Evolutionary conservation across 75 land plant species (phyloP).

Genomic region (Adiantum capillusveneris): DNA sequence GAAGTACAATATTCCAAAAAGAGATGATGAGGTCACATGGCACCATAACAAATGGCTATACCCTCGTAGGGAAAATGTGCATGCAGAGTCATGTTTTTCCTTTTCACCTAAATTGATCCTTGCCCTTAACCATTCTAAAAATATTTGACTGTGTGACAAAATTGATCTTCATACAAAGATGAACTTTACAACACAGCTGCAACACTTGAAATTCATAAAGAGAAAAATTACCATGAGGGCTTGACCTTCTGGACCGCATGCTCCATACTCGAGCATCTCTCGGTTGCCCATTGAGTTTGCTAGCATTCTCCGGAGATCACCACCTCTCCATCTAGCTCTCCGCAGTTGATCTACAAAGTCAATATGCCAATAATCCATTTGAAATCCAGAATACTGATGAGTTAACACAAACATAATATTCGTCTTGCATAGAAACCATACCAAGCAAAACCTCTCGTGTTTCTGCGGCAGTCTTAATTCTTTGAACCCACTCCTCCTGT

Average conservation of each 20-base stretch:
- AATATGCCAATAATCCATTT: too few species aligned
- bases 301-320: not conserved
- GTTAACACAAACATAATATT: not conserved
- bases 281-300: not conserved
- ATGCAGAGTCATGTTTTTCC: too few species aligned
- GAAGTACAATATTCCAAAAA: too few species aligned
- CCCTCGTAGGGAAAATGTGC: too few species aligned
- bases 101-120: too few species aligned
- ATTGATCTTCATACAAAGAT: too few species aligned
- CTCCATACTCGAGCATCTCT: slow-evolving; percentile 3
- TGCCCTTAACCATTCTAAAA: too few species aligned
- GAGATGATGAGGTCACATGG: too few species aligned
- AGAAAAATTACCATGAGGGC: slow-evolving; percentile 2
- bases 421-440: not conserved
- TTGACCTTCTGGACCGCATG: not conserved
- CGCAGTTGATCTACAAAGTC: slow-evolving; percentile 2
- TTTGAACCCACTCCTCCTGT: slow-evolving; percentile 7
- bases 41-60: too few species aligned
- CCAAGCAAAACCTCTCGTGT: slow-evolving; percentile 3
- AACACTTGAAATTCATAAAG: too few species aligned
- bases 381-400: not conserved
- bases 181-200: too few species aligned
- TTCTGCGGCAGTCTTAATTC: not conserved
- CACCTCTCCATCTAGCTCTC: slow-evolving; percentile 8
- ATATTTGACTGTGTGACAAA: too few species aligned